Evolutionary conservation across 345 rosid genomes (phyloP), one percentile per base, ranked within the genome.

Genomic region (Brassica incana): DNA sequence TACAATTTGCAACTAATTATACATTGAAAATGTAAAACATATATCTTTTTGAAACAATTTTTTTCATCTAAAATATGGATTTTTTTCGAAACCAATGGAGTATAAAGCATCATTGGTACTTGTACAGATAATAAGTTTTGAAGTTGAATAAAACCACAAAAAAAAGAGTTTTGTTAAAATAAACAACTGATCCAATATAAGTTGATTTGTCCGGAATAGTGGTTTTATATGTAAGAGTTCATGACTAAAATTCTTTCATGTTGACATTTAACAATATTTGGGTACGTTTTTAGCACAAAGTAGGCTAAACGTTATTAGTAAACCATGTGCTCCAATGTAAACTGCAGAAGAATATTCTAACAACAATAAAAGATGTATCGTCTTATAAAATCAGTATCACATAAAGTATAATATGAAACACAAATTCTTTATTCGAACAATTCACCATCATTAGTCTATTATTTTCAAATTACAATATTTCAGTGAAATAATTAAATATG

Each of bases 261-360:
- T 72, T 78, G 72, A 65, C 50, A 77, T 33, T 33, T 70, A 15
- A 54, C 56, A 78, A 56, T 30, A 52, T 29, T 72, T 14, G 61
- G 50, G 20, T 72, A 38, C 72, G 50, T 38, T 70, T 61, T 78
- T 14, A 40, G 67, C 61, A 40, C 48, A 65, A 56, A 36, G 54
- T 78, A 58, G 73, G 77, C 66, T 66, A 65, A 78, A 30, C 67
- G 60, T 72, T 40, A 65, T 56, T 65, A 65, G 62, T 67, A 29
- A 65, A 72, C 77, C 77, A 78, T 72, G 77, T 73, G 77, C 40
- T 11, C 14, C 29, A 64, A 30, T 72, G 77, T 58, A 29, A 72
- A 72, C 27, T 58, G 29, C 43, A 30, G 25, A 18, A 72, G 65
- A 70, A 77, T 77, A 70, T 36, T 64, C 71, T 64, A 64, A 64